Conservation (phyloP, 1,139 yeast species). For the Oligophagozyma castellii region DNA sequence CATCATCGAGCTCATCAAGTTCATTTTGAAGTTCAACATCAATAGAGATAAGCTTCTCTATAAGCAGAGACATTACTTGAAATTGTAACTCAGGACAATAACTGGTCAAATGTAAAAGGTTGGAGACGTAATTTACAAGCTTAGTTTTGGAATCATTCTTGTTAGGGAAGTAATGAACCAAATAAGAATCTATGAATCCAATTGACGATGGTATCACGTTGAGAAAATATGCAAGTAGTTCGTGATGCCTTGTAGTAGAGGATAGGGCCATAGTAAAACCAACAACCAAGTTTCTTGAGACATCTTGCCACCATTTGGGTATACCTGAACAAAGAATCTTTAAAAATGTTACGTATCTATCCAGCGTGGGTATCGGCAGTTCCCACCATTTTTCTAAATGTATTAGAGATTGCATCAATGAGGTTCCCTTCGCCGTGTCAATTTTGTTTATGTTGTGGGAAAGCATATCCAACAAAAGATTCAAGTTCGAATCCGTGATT, state of each 20-base stretch:
- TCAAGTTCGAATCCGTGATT: constrained; percentile 29
- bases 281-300: constrained; percentile 48
- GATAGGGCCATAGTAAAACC: constrained; percentile 34
- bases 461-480: constrained; percentile 33
- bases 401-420: constrained; percentile 38
- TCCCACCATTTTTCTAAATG: constrained; percentile 46
- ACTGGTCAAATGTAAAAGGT: constrained; percentile 42
- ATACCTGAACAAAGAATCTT: constrained; percentile 69
- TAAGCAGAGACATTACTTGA: constrained; percentile 64
- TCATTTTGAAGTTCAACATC: constrained; percentile 93
- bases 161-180: constrained; percentile 62
- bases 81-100: constrained; percentile 68
- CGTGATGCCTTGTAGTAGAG: constrained; percentile 47
- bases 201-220: constrained; percentile 72
- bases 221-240: constrained; percentile 46
- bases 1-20: constrained; percentile 73
- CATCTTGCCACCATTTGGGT: constrained; percentile 83
- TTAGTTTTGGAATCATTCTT: constrained; percentile 47
- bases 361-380: constrained; percentile 28
- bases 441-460: constrained; percentile 40
- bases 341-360: constrained; percentile 52
- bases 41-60: constrained; percentile 69
- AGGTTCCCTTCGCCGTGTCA: constrained; percentile 30
- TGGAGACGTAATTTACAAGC: constrained; percentile 50
- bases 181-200: constrained; percentile 43